A percentile compares a stretch with the other conserved stretches of the same genome.
Evolutionary conservation across 2,329 filamentous ascomycete species (phyloP).

Genomic region (Penicillium sp.): DNA sequence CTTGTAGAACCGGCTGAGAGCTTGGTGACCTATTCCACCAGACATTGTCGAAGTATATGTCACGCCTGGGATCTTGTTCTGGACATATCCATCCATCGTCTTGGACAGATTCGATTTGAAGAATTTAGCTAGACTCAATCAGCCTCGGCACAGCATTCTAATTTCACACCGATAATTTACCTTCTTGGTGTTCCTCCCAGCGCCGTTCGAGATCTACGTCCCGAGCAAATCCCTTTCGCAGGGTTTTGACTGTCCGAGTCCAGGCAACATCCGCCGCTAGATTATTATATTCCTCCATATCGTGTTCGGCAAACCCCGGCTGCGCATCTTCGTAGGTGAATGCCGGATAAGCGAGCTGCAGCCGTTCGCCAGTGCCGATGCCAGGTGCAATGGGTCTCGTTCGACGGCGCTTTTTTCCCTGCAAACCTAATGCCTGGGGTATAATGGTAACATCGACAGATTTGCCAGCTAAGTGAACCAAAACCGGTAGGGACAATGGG

Average conservation of each 20-base stretch:
- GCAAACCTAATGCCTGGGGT: slow-evolving; percentile 58
- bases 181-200: slow-evolving; percentile 43
- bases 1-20: slow-evolving; percentile 57
- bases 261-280: slow-evolving; percentile 70
- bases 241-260: slow-evolving; percentile 64
- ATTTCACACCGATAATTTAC: slow-evolving; percentile 15
- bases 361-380: slow-evolving; percentile 54
- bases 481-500: slow-evolving; percentile 48
- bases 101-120: slow-evolving; percentile 35
- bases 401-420: slow-evolving; percentile 54
- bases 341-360: slow-evolving; percentile 37
- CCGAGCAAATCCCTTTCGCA: slow-evolving; percentile 63
- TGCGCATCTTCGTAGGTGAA: slow-evolving; percentile 62
- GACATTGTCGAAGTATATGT: slow-evolving; percentile 43
- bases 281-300: slow-evolving; percentile 69
- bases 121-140: slow-evolving; percentile 32
- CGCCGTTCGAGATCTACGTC: slow-evolving; percentile 41
- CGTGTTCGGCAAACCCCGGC: slow-evolving; percentile 72
- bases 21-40: slow-evolving; percentile 47
- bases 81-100: slow-evolving; percentile 37
- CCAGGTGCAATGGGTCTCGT: slow-evolving; percentile 56
- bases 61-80: slow-evolving; percentile 32
- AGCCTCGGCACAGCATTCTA: background rate
- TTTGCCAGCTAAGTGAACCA: slow-evolving; percentile 61
- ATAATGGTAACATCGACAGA: slow-evolving; percentile 55